A percentile compares a stretch with the other conserved stretches of the same genome.
phyloP scores from a whole-genome alignment of 2,329 filamentous ascomycete genomes.

The Venturia nashicola region DNA sequence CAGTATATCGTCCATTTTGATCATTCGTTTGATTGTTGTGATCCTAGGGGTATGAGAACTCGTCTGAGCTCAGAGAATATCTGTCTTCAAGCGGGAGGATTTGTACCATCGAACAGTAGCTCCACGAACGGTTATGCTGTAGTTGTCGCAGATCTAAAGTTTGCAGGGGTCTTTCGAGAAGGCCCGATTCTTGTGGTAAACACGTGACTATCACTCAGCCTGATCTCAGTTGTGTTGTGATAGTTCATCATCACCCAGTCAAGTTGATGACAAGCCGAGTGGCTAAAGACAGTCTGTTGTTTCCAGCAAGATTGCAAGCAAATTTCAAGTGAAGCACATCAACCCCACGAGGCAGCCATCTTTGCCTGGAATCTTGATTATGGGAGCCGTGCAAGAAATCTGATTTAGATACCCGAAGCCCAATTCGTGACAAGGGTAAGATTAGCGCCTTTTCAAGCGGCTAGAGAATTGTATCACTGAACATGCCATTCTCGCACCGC shows the following conservation, averaged over 20 bases:
- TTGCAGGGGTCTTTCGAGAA: background rate
- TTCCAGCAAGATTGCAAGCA: too few species aligned
- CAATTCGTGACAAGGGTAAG: too few species aligned
- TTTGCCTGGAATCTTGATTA: too few species aligned
- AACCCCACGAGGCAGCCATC: too few species aligned
- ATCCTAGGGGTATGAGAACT: background rate
- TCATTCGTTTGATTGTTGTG: background rate
- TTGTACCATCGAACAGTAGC: background rate
- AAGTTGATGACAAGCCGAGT: too few species aligned
- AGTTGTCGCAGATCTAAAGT: background rate
- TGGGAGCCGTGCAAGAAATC: too few species aligned
- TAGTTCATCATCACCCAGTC: too few species aligned
- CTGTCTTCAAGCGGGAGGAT: background rate
- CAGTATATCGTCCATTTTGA: slow-evolving; percentile 59
- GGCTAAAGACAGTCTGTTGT: too few species aligned
- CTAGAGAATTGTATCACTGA: background rate
- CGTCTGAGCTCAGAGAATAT: background rate
- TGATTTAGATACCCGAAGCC: too few species aligned
- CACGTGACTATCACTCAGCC: background rate
- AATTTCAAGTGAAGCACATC: too few species aligned
- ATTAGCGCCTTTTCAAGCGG: too few species aligned
- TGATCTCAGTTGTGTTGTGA: background rate
- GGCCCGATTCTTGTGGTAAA: background rate
- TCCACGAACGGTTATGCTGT: background rate
- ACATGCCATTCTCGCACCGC: background rate